Conservation (phyloP, 1,139 yeast species). For the Blastobotrys indianensis region DNA sequence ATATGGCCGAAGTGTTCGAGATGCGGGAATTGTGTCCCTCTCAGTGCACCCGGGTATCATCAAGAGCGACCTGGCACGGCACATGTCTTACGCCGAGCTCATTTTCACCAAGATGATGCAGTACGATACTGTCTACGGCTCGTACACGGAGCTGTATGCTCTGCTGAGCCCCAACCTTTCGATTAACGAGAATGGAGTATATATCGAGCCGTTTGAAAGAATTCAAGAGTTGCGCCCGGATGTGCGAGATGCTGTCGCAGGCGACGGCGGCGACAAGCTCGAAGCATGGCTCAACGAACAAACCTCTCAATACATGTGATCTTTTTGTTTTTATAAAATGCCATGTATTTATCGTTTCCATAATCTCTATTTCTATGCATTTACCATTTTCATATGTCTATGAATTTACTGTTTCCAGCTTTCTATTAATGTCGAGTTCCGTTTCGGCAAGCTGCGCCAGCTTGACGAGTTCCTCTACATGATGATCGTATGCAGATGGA, state of each 20-base stretch:
- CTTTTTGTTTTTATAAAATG: no score
- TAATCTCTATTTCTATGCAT: no score
- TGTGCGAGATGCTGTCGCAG: conserved; percentile 25
- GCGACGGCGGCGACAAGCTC: conserved; percentile 31
- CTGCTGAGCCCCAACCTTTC: conserved; percentile 38
- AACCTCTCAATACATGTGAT: conserved; percentile 7
- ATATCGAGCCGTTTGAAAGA: no score
- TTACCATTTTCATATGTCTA: no score
- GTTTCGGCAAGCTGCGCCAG: background rate
- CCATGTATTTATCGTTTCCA: no score
- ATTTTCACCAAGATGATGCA: background rate
- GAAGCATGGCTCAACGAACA: conserved; percentile 32
- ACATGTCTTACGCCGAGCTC: conserved; percentile 27
- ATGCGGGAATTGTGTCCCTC: conserved; percentile 35
- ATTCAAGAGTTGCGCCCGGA: conserved; percentile 14
- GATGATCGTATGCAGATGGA: conserved; percentile 33
- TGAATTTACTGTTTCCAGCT: no score
- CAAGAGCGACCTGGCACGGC: conserved; percentile 39
- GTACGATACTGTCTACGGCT: conserved; percentile 32
- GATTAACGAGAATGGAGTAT: conserved; percentile 33
- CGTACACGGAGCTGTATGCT: conserved; percentile 40
- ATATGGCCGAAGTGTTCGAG: conserved; percentile 38
- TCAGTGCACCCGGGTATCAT: conserved; percentile 48
- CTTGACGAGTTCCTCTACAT: conserved; percentile 33
- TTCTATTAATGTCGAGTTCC: no score